Evolutionary conservation across 805 yeast genomes (phyloP), one percentile per base, ranked within the genome.

Genomic region (Millerago galiae): DNA sequence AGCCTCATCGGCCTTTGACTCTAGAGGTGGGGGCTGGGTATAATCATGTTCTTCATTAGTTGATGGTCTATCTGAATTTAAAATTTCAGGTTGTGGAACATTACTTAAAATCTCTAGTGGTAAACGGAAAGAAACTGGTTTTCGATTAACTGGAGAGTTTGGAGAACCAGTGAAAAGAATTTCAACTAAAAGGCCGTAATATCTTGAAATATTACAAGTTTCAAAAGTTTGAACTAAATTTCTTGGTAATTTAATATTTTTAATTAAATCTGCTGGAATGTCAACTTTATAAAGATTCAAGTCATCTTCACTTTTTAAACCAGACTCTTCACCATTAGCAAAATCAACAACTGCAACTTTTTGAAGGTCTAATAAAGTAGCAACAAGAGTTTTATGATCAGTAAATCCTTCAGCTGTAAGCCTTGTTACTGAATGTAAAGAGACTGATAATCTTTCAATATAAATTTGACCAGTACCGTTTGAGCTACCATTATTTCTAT

Each of bases 171-270:
- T 13, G 13, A 69, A 50, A 2, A 67, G 68, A 5, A 59, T 65
- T 2, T 50, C 48, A 11, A 73, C 52, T 31, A 52, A 56, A 33
- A 75, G 41, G 5, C 52, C 47, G 51, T 77, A 76, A n/a, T 45
- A 49, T 31, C 83, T 64, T 10, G 63, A 53, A 17, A 81, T 67
- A 51, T 78, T 79, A 52, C 85, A 79, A 5, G 79, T 70, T 21
- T 55, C 58, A 55, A 82, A 81, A 34, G 65, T 50, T 36, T 34
- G 75, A 10, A 14, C 15, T 68, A 0, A 83, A 81, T 14, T 76
- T 47, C 3, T 61, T 55, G 35, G 75, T 68, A 46, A 10, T 14
- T 16, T 14, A 25, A 43, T 16, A 5, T 17, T 8, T 11, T 33
- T 15, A 26, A 38, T 15, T 8, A 45, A 11, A 17, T 29, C 16